phyloP scores from a whole-genome alignment of 495 filamentous ascomycete genomes.

The Usnea hakonensis region DNA sequence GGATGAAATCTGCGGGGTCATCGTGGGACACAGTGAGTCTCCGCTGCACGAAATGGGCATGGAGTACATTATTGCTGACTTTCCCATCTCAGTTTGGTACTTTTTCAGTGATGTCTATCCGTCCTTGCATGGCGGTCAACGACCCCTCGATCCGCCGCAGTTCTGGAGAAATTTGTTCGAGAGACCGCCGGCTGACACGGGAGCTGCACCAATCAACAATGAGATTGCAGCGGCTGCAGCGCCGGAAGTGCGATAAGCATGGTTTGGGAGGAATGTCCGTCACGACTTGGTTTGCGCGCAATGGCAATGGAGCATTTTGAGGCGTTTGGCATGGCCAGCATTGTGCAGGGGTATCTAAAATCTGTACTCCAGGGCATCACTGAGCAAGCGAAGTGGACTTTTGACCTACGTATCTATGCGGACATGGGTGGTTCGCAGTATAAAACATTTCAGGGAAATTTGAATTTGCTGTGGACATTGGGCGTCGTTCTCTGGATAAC shows the following conservation, averaged over 20 bases:
- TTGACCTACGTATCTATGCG: neutral
- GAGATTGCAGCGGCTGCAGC: slow-evolving; percentile 26
- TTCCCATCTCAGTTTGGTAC: slow-evolving; percentile 62
- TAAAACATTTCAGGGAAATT: neutral
- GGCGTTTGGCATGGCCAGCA: slow-evolving; percentile 3
- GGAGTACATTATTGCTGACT: slow-evolving; percentile 10
- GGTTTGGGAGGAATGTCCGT: neutral
- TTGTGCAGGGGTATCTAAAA: neutral
- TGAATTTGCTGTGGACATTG: neutral
- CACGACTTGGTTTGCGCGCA: neutral
- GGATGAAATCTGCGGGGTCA: slow-evolving; percentile 89
- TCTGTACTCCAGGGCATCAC: neutral
- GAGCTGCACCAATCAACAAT: slow-evolving; percentile 24
- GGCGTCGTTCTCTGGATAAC: neutral
- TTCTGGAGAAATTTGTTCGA: slow-evolving; percentile 92
- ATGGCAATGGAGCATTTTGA: neutral
- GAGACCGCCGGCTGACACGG: slow-evolving; percentile 27
- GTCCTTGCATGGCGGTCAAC: slow-evolving; percentile 71
- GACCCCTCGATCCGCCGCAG: slow-evolving; percentile 80
- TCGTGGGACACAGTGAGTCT: slow-evolving; percentile 69
- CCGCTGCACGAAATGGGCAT: neutral
- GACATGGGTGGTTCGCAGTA: neutral
- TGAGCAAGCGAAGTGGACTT: neutral
- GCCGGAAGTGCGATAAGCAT: slow-evolving; percentile 19
- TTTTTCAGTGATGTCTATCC: slow-evolving; percentile 98